Base-by-base conservation (phyloP, 1,284 basidiomycete genomes). In the Rhizoctonia solani region DNA sequence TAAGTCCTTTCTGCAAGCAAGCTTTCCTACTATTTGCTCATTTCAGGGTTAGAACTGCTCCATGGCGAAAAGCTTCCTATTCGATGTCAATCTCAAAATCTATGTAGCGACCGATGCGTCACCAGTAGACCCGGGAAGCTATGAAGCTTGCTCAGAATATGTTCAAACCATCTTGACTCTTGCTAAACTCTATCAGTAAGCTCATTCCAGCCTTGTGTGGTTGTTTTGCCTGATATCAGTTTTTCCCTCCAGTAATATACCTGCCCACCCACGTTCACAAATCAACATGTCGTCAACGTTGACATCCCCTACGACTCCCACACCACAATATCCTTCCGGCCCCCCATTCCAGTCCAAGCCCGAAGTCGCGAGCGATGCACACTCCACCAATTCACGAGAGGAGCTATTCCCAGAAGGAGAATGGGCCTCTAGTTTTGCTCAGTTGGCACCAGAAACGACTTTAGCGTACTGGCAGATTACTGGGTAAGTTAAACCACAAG, bases 61-160 rank as follows among this genome's bases (percentile, higher is more conserved):
- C 72, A 90, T 95, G 49, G 89, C 92, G 42, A 98, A 97, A 76
- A 91, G 92, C 0, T 98, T 95, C 76, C 78, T 98, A 11, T 98
- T 98, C 73, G 96, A 99, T 75, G 87, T 87, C 3, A 84, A 84
- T 4, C 93, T 93, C 19, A 84, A 93, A 59, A 82, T 98, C 34
- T 96, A 95, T 73, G 83, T 98, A 21, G 94, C 94, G 0, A 94
- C 95, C 4, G 96, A 99, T 75, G 88, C 90, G 19, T 93, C 92
- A 0, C 93, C 96, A 0, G 92, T 97, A 29, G 95, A 98, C 75
- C 84, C 89, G 63, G 87, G 88, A 1, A 94, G 92, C 1, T 90
- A 94, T 72, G 91, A 90, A 70, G 81, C 95, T 21, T 95, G 93
- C 73, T 93, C 89, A 72, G 95, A 98, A 73, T 98, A 96, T 74